Base-by-base conservation (phyloP, 768 basidiomycete species). In the Pisolithus marmoratus region DNA sequence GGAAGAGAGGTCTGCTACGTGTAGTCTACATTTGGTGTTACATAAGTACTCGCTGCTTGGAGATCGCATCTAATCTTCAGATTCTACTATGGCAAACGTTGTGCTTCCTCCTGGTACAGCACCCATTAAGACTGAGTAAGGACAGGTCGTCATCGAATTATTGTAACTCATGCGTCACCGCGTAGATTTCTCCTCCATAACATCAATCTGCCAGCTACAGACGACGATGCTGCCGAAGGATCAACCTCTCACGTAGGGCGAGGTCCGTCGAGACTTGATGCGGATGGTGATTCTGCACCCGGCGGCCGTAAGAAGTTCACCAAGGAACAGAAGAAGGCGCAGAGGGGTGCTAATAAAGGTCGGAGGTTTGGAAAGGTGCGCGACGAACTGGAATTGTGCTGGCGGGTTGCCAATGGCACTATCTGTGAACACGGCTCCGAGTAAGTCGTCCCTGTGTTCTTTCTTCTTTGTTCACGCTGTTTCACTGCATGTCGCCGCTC, bases 381-480 rank as follows among this genome's bases (percentile, higher is more conserved):
- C 49, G 94, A 94, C 61, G 87, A 88, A 41, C 69, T 91, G 3
- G 84, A 91, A 31, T 71, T 97, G 24, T 97, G 94, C 69, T 87
- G 84, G 80, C 79, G 76, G 48, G 70, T 92, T 48, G 93, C 90
- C 3, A 80, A 75, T 48, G 88, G 85, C 0, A 71, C 74, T 31
- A 59, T 72, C 8, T 96, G 94, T 62, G 84, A 87, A 55, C 81
- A 82, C 58, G 88, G 87, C 19, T 68, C 74, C 48, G 74, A 82
- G 83, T 86, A 57, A 58, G 81, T 77, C 2, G 27, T 24, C 23
- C 14, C n/a, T 0, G 26, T 5, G 17, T 47, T 38, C 8, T 48
- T 17, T 47, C 46, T 34, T 54, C 45, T 14, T 8, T 8, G 12
- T n/a, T n/a, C 22, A 7, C 14, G 53, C 34, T 23, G 17, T 46